Conservation (phyloP, 441 rosid genomes). For the Viola pubescens region DNA sequence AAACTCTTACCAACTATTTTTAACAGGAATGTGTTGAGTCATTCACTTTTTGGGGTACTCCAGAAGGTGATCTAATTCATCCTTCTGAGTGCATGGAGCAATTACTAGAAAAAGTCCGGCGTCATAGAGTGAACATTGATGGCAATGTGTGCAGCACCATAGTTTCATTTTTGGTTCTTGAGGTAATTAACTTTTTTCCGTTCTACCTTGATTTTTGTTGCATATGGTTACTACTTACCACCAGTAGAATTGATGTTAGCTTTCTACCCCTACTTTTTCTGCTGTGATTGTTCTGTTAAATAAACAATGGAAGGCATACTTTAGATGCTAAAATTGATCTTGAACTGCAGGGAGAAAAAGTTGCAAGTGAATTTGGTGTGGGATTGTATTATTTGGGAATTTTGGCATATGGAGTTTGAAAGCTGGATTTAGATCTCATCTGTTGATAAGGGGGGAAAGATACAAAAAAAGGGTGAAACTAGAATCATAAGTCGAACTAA, state of each 20-base stretch:
- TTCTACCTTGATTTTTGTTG: too few relatives aligned
- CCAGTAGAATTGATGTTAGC: too few relatives aligned
- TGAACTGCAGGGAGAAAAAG: too few relatives aligned
- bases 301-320: too few relatives aligned
- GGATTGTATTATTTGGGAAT: neutral
- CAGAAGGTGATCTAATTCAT: conserved; percentile 90
- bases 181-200: conserved; percentile 41
- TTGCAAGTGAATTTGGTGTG: too few relatives aligned
- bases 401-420: neutral
- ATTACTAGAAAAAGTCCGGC: conserved; percentile 93
- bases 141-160: conserved; percentile 95
- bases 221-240: too few relatives aligned
- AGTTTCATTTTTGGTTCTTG: conserved; percentile 98
- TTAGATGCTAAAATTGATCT: too few relatives aligned
- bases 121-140: conserved; percentile 79
- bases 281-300: too few relatives aligned
- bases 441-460: neutral
- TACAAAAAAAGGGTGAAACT: too few relatives aligned
- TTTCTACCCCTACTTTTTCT: too few relatives aligned
- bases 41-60: conserved; percentile 92
- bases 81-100: conserved; percentile 98
- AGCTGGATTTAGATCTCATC: neutral
- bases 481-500: too few relatives aligned
- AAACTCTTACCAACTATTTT: too few relatives aligned
- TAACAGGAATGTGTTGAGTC: conserved; percentile 88